Base-by-base conservation (phyloP, 2,329 filamentous ascomycete genomes). In the Diplodia seriata region DNA sequence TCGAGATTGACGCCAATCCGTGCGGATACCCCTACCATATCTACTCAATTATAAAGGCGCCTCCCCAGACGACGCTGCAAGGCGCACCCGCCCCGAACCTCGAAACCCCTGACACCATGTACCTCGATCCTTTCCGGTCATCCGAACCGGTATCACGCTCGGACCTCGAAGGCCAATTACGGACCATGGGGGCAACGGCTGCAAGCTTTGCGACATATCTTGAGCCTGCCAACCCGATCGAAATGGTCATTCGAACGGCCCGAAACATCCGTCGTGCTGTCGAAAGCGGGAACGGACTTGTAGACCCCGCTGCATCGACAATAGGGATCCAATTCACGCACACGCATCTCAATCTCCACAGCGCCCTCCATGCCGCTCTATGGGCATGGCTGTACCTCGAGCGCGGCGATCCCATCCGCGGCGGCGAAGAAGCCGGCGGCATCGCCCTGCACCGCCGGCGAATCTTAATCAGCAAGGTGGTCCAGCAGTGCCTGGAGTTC, bases 21-120 rank as follows among this genome's bases (percentile, higher is more conserved):
- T 94, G 91, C 72, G 89, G 90, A 53, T 91, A 94, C 74, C 93
- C 94, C 3, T 91, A 88, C 71, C 93, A 97, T 75, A 92, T 97
- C 15, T 90, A 97, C 75, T 91, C 89, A 20, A 88, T 96, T 64
- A 87, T 98, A 14, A 84, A 86, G 62, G 86, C 91, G 5, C 84
- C 85, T 0, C 76, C 81, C 0, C 87, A 87, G 2, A 77, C 86
- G 72, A 87, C 89, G 38, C 77, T 84, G 1, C 78, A 84, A 57
- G 80, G 82, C 72, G 76, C 77, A 56, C 74, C 68, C 63, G 73
- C 72, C 54, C 68, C 66, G n/a, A 63, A 70, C 29, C 71, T 73
- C 8, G 74, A 77, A 8, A 82, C 85, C 68, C 43, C n/a, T n/a
- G 56, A 63, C 26, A 82, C 84, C 56, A 94, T 97, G 87, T 96